Evolutionary conservation across 2,329 filamentous ascomycete species (phyloP), one percentile per base, ranked within the genome.

Genomic region (Teratosphaeria nubilosa): DNA sequence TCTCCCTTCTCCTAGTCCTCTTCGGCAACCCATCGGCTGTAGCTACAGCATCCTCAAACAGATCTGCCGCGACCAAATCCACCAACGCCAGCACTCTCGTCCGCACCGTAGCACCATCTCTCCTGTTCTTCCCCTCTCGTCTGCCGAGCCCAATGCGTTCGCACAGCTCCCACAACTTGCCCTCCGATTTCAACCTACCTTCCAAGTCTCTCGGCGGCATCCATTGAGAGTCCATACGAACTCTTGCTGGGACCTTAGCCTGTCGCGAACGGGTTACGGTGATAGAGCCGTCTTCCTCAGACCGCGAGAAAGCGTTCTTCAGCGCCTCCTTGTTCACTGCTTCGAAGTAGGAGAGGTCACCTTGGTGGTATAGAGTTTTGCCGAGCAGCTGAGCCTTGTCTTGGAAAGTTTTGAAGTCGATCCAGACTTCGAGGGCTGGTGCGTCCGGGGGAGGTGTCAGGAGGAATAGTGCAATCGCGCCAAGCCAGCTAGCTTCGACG

Each of bases 281-380:
- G 58, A 97, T 80, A 62, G 97, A 95, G 9, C 91, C 89, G 67
- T 97, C 92, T 68, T 96, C 90, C 65, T 91, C 86, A 68, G 95
- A 95, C 16, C 90, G 84, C 41, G 84, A 80, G 73, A 92, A 96
- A 0, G 91, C 87, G 73, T 99, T 99, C 70, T 94, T 95, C 58
- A 99, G 82, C 0, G 91, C 95, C 73, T 99, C 92, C 68, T 96
- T 96, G 78, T 99, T 99, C 63, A 99, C 92, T 2, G 94, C 91
- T 75, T 99, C 94, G 65, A 96, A 97, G 75, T 99, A 99, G 31
- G 87, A 91, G 10, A 99, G 82, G 68, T 99, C 94, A 58, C 94
- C 94, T 76, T 99, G 92, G 71, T 99, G 92, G 70, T 96, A 99
- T 1, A 99, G 80, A 0, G 94, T 97, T 75, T 99, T 97, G 57